Conservation (phyloP, 2,329 filamentous ascomycete species). For the Ceratocystis lukuohia region DNA sequence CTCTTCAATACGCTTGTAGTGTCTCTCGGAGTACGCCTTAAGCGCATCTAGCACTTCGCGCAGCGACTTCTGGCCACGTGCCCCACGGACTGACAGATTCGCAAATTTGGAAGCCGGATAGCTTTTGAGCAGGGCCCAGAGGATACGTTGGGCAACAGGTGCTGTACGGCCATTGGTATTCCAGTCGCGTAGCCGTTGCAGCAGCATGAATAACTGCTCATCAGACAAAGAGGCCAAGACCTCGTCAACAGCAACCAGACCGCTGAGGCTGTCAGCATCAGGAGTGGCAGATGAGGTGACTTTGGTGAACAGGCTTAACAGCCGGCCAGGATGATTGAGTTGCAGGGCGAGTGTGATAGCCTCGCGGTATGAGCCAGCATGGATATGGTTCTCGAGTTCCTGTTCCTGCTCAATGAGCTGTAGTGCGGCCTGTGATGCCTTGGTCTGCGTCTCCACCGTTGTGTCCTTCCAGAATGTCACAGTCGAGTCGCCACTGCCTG, state of each 20-base stretch:
- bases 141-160: conserved; percentile 68
- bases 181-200: conserved; percentile 82
- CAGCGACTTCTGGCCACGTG: conserved; percentile 49
- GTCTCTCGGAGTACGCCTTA: conserved; percentile 79
- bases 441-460: conserved; percentile 62
- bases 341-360: conserved; percentile 85
- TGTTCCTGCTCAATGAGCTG: conserved; percentile 88
- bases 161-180: conserved; percentile 89
- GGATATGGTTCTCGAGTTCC: conserved; percentile 82
- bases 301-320: conserved; percentile 70
- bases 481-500: conserved; percentile 81
- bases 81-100: conserved; percentile 48
- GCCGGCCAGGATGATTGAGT: conserved; percentile 81
- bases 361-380: conserved; percentile 75
- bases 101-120: conserved; percentile 71
- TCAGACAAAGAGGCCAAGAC: conserved; percentile 68
- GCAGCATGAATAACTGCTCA: conserved; percentile 71
- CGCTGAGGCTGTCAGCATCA: conserved; percentile 51
- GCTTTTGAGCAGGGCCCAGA: conserved; percentile 64
- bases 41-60: conserved; percentile 81
- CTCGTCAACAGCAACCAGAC: conserved; percentile 60
- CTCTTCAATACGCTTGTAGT: conserved; percentile 81
- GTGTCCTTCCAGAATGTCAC: conserved; percentile 95
- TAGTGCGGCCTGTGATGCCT: conserved; percentile 58
- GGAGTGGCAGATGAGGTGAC: conserved; percentile 53